Evolutionary conservation across 768 basidiomycete genomes (phyloP), one percentile per base, ranked within the genome.

Genomic region (Pleurotus tuber-regium): DNA sequence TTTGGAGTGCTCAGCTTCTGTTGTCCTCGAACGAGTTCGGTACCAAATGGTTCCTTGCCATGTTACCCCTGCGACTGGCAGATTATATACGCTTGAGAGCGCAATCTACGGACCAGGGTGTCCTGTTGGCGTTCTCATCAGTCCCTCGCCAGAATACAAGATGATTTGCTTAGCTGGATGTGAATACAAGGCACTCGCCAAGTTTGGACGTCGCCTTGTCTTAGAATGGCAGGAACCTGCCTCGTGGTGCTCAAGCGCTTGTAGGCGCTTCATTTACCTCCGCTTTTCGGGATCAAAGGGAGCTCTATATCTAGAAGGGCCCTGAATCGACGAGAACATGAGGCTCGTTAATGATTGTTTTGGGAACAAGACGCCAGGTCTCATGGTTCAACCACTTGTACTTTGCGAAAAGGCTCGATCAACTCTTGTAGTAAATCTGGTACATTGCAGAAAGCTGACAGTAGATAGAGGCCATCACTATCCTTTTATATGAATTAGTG

Each of bases 201-300:
- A 29, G 51, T 66, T 57, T 54, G 62, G 68, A 44, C 24, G 54
- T 63, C 57, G 38, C 66, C 57, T 70, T 70, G 66, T 69, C 67
- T 36, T 18, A 21, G 46, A 33, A 33, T 48, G 46, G 46, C 28
- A 48, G 23, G 18, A 24, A 19, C 16, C 40, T 19, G 30, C 30
- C 7, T 31, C 30, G 24, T 25, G 18, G 9, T 8, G 16, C 10
- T 9, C 12, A 24, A 18, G 11, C 23, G 41, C 18, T 25, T 19
- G 16, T 30, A 35, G n/a, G 46, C 46, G 46, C 46, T 16, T 35
- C 29, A 33, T 14, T n/a, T 33, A 21, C 31, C 14, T 48, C 46
- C 30, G 46, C n/a, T 48, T 48, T 42, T 48, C 31, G 31, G 23
- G 14, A 33, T 48, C 29, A 48, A 48, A 35, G 46, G 29, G 46